Evolutionary conservation across 129 eudicot genomes (phyloP).

Genomic region (Gnaphalium uliginosum): DNA sequence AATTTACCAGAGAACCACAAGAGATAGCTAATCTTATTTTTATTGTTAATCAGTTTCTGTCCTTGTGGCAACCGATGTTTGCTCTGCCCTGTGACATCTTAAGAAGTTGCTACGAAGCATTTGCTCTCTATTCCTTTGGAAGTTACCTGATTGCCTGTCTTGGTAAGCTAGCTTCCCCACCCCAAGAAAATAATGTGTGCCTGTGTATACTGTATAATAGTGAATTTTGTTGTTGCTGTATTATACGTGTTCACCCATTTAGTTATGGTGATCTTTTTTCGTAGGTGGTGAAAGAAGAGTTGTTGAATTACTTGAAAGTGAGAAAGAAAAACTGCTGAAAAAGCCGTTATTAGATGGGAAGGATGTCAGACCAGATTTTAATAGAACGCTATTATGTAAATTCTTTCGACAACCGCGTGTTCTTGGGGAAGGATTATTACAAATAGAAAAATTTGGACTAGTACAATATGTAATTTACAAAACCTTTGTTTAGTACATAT

Average conservation of each 20-base stretch:
- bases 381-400: constrained; percentile 42
- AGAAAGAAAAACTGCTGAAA: constrained; percentile 51
- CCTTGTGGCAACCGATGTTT: constrained; percentile 64
- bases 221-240: neutral
- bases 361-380: constrained; percentile 32
- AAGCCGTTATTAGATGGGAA: constrained; percentile 67
- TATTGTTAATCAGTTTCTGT: constrained; percentile 55
- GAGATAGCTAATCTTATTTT: neutral
- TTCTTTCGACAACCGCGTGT: constrained; percentile 62
- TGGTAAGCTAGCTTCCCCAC: constrained; percentile 48
- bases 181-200: neutral
- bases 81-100: constrained; percentile 85
- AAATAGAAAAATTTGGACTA: constrained; percentile 83
- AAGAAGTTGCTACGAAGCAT: constrained; percentile 95
- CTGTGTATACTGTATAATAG: neutral
- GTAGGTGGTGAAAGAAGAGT: constrained; percentile 82
- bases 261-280: constrained; percentile 1
- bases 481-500: neutral
- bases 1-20: neutral
- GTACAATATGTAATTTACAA: constrained; percentile 82
- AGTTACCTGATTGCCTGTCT: constrained; percentile 96
- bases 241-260: neutral
- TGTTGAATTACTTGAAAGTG: constrained; percentile 69
- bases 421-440: constrained; percentile 70
- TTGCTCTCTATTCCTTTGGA: constrained; percentile 89